Evolutionary conservation across 495 filamentous ascomycete genomes (phyloP).

Genomic region (Aspergillus nidulans): DNA sequence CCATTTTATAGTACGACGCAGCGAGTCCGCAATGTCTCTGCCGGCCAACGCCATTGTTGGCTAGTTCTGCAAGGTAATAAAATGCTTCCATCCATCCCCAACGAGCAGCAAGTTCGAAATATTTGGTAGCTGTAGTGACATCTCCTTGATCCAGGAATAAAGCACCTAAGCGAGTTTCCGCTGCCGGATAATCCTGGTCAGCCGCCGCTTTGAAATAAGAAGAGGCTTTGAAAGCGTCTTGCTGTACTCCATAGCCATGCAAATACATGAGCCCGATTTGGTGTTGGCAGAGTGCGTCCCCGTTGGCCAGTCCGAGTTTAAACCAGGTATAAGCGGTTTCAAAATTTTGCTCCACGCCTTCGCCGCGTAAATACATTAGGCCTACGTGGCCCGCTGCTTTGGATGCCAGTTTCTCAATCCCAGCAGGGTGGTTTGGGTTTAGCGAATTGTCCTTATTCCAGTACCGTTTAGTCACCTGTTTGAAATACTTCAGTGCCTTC

Average conservation of each 20-base stretch:
- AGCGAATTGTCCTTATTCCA: slow-evolving; percentile 75
- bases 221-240: slow-evolving; percentile 69
- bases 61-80: slow-evolving; percentile 92
- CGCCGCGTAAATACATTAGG: slow-evolving; percentile 87
- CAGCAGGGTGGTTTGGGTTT: slow-evolving; percentile 44
- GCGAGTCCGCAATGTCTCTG: slow-evolving; percentile 79
- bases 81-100: slow-evolving; percentile 88
- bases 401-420: slow-evolving; percentile 77
- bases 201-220: slow-evolving; percentile 79
- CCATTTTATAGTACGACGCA: slow-evolving; percentile 88
- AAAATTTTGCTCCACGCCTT: slow-evolving; percentile 79
- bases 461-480: slow-evolving; percentile 74
- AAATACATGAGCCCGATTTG: slow-evolving; percentile 83
- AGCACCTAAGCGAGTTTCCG: slow-evolving; percentile 77
- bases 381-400: slow-evolving; percentile 91
- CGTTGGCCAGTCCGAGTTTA: slow-evolving; percentile 69
- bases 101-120: slow-evolving; percentile 89
- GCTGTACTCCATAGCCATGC: slow-evolving; percentile 72
- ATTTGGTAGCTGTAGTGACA: slow-evolving; percentile 66
- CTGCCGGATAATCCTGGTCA: slow-evolving; percentile 76
- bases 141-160: slow-evolving; percentile 91
- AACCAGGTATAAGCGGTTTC: slow-evolving; percentile 81
- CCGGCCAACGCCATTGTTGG: slow-evolving; percentile 71
- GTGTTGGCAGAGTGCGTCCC: slow-evolving; percentile 83
- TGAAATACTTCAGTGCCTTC: slow-evolving; percentile 77